Evolutionary conservation across 2,329 filamentous ascomycete species (phyloP).

Genomic region (Chlorencoelia australis): DNA sequence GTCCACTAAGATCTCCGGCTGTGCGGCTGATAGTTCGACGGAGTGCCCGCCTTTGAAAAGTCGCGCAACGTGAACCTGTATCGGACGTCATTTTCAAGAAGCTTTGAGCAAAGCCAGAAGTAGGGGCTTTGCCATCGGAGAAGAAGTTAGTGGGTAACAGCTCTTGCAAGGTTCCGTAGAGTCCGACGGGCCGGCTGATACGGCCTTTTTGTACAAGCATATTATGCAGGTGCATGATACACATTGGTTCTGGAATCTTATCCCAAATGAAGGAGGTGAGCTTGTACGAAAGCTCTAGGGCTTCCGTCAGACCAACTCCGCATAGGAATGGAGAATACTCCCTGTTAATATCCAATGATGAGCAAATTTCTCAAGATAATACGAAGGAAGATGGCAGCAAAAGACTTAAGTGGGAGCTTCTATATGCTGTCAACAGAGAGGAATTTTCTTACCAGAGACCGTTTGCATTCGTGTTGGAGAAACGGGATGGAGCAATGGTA

Average conservation of each 20-base stretch:
- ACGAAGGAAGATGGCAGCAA: too few species aligned
- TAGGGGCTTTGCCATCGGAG: constrained; percentile 23
- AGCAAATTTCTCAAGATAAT: too few species aligned
- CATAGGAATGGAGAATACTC: constrained; percentile 40
- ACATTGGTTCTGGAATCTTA: constrained; percentile 29
- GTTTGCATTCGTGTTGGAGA: constrained; percentile 32
- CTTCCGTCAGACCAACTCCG: constrained; percentile 36
- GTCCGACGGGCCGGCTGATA: constrained; percentile 26
- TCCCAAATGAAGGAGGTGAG: constrained; percentile 32
- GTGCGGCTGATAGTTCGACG: constrained; percentile 1
- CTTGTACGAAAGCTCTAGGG: constrained; percentile 31
- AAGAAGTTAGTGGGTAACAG: constrained; percentile 25
- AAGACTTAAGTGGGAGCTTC: too few species aligned
- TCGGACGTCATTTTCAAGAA: constrained; percentile 8
- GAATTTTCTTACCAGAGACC: too few species aligned
- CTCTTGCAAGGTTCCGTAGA: constrained; percentile 26
- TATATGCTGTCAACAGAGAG: too few species aligned
- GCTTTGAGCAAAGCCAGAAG: constrained; percentile 23
- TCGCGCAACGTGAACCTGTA: constrained; percentile 1
- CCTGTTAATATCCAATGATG: too few species aligned
- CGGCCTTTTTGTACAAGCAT: constrained; percentile 35
- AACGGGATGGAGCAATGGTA: constrained; percentile 32
- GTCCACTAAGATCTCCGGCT: constrained; percentile 11
- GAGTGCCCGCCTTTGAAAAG: constrained; percentile 3
- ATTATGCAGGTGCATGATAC: constrained; percentile 37